These are phyloP conservation scores for Tolypocladium sp. DNA, from an alignment of 2,329 filamentous ascomycete species.

Conservation along the genomic window DNA sequence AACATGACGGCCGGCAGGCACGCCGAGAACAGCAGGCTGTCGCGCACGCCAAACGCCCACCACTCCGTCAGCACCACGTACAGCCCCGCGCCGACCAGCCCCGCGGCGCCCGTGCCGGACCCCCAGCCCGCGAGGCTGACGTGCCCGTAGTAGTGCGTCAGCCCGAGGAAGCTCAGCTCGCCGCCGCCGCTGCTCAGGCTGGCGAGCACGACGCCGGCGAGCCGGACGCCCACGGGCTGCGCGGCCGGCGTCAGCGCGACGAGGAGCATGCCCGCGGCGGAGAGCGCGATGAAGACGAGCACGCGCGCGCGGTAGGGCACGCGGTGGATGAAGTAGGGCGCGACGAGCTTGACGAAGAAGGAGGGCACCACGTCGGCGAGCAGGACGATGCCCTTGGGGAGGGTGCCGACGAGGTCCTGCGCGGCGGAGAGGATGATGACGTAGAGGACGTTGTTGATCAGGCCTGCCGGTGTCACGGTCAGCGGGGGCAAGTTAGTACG, in stretches of 20 bases:
- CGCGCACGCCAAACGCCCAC: constrained; percentile 63
- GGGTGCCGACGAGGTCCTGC: constrained; percentile 84
- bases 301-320: constrained; percentile 74
- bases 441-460: constrained; percentile 95
- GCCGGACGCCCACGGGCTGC: constrained; percentile 60
- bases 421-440: constrained; percentile 94
- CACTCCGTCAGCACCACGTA: constrained; percentile 83
- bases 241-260: constrained; percentile 68
- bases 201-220: constrained; percentile 75
- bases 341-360: constrained; percentile 78
- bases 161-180: constrained; percentile 80
- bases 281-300: constrained; percentile 63
- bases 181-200: constrained; percentile 80
- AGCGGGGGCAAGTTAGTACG: not conserved
- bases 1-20: constrained; percentile 77
- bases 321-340: constrained; percentile 87
- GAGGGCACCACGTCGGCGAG: constrained; percentile 88
- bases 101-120: constrained; percentile 83
- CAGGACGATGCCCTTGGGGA: constrained; percentile 88
- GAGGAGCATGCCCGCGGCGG: constrained; percentile 78
- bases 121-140: constrained; percentile 87
- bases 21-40: constrained; percentile 68
- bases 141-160: constrained; percentile 89
- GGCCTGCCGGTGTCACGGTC: constrained; percentile 15
- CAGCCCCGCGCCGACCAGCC: constrained; percentile 74